Conservation (phyloP, 2,329 filamentous ascomycete species). For the Ophiostoma angusticollis region DNA sequence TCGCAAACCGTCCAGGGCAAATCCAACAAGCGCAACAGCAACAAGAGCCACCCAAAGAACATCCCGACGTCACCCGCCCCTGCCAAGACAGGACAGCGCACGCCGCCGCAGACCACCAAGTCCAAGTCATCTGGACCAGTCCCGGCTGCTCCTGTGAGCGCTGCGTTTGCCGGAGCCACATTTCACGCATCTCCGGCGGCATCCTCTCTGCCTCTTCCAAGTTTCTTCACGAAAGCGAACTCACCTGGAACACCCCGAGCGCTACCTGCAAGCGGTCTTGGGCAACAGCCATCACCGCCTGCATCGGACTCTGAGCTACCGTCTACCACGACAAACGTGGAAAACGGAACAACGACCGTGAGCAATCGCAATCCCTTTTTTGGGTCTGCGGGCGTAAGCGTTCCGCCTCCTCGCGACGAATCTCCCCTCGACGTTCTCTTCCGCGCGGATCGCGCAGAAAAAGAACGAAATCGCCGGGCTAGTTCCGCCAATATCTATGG, state of each 20-base stretch:
- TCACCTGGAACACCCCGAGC: conserved; percentile 50
- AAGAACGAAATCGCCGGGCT: conserved; percentile 44
- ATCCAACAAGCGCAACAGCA: conserved; percentile 18
- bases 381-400: conserved; percentile 11
- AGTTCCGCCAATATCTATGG: conserved; percentile 35
- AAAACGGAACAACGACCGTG: not conserved
- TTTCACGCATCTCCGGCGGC: conserved; percentile 93
- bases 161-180: conserved; percentile 79
- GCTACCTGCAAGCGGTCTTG: conserved; percentile 24
- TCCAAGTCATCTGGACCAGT: conserved; percentile 25
- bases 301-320: conserved; percentile 39
- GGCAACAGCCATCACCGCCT: conserved; percentile 37
- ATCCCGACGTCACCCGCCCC: conserved; percentile 29
- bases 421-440: conserved; percentile 88
- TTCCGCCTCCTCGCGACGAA: conserved; percentile 33
- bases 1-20: conserved; percentile 17
- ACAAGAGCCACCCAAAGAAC: conserved; percentile 21
- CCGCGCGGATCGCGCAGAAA: conserved; percentile 70
- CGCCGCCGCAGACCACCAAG: conserved; percentile 30
- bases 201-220: conserved; percentile 79
- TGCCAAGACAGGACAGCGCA: conserved; percentile 28
- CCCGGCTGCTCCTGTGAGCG: conserved; percentile 19
- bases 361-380: conserved; percentile 15
- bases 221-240: conserved; percentile 61
- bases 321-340: conserved; percentile 27